These are phyloP conservation scores for Elsinoe necatrix DNA, from an alignment of 2,329 filamentous ascomycete genomes.

Conservation along the genomic window DNA sequence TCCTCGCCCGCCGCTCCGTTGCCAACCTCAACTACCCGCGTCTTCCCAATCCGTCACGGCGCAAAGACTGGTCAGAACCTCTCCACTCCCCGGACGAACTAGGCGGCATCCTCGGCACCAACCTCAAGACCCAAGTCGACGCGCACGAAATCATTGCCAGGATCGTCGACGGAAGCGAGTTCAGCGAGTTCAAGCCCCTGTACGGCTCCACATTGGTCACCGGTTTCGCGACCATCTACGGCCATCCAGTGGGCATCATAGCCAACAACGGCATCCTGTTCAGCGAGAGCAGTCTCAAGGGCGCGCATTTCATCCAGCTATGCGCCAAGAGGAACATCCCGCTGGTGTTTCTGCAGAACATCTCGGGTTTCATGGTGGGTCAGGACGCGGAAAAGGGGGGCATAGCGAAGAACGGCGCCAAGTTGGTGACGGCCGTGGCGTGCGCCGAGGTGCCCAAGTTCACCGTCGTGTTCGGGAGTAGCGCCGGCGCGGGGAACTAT, in stretches of 20 bases:
- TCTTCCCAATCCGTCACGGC: constrained; percentile 32
- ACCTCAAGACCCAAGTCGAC: constrained; percentile 75
- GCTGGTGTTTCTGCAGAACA: constrained; percentile 91
- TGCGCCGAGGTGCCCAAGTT: constrained; percentile 95
- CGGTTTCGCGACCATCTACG: constrained; percentile 83
- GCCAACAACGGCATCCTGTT: constrained; percentile 96
- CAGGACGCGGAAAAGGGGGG: constrained; percentile 84
- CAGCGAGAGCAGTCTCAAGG: constrained; percentile 80
- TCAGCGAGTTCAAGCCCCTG: constrained; percentile 88
- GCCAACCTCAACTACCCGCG: constrained; percentile 82
- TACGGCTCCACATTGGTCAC: constrained; percentile 87
- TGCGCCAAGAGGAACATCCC: constrained; percentile 85
- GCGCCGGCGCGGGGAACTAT: constrained; percentile 92
- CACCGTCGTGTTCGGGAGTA: constrained; percentile 89
- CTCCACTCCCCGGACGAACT: constrained; percentile 73
- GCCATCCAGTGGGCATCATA: constrained; percentile 82
- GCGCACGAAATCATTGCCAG: constrained; percentile 87
- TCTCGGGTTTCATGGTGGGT: constrained; percentile 97
- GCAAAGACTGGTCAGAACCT: constrained; percentile 56
- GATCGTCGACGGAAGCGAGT: constrained; percentile 81
- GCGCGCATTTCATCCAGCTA: constrained; percentile 93
- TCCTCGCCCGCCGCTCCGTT: constrained; percentile 74
- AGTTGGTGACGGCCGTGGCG: constrained; percentile 89
- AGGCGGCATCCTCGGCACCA: constrained; percentile 80
- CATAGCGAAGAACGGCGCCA: constrained; percentile 96